Conservation (phyloP, 371 early-diverging fungal genomes). For the Chytridiales sp. region DNA sequence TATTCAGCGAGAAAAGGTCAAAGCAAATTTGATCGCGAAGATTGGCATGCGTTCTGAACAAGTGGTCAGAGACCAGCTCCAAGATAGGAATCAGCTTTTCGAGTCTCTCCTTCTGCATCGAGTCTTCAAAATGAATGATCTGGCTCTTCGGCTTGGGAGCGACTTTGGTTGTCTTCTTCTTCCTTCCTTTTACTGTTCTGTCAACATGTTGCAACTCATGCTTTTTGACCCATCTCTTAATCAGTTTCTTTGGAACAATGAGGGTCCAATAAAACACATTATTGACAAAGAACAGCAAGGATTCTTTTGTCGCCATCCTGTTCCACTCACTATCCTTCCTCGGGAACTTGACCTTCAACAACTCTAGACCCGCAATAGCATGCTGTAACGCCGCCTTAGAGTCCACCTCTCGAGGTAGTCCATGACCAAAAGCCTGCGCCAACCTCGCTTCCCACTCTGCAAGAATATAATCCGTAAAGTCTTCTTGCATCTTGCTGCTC, state of each 20-base stretch:
- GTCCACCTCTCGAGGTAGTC: conserved; percentile 3
- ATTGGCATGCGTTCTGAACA: conserved; percentile 13
- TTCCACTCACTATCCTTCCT: conserved; percentile 9
- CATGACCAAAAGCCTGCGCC: conserved; percentile 8
- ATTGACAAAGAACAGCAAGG: not conserved
- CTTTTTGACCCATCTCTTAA: not conserved
- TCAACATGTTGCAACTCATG: not conserved
- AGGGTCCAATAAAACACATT: not conserved
- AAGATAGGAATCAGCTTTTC: no score
- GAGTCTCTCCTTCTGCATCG: no score
- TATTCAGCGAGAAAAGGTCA: conserved; percentile 9
- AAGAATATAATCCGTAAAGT: conserved; percentile 1
- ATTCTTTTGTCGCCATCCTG: not conserved
- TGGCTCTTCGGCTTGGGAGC: no score
- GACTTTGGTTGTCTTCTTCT: no score
- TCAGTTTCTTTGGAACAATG: not conserved
- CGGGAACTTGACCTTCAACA: conserved; percentile 7
- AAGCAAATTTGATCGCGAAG: conserved; percentile 15
- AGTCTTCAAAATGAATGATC: no score
- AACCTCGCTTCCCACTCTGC: conserved; percentile 7
- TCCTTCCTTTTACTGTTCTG: no score
- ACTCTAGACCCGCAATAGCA: not conserved
- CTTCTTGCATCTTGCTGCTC: not conserved
- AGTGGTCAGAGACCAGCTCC: conserved; percentile 9
- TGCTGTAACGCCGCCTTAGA: not conserved